Percentiles rank a stretch among this genome's conserved stretches.
phyloP scores from a whole-genome alignment of 1,284 basidiomycete genomes.

The Cryptococcus sp. region DNA sequence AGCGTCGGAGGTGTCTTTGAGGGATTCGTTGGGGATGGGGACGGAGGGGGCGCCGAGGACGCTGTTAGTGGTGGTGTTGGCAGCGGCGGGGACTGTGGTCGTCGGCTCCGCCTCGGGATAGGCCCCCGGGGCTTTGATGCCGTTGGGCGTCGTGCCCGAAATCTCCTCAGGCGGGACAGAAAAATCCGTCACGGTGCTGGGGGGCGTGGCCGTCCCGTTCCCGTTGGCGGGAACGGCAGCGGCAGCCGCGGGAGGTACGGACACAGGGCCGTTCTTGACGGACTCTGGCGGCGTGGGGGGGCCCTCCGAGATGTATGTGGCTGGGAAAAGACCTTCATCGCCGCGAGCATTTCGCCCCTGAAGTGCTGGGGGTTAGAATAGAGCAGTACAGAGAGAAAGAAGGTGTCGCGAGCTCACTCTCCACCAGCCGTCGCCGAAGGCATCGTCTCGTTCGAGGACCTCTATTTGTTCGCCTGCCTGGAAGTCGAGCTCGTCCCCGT shows the following conservation, averaged over 20 bases:
- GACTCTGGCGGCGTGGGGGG: conserved; percentile 41
- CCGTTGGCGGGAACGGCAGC: conserved; percentile 1
- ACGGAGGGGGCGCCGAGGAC: conserved; percentile 28
- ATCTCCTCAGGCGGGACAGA: neutral
- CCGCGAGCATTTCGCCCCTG: conserved; percentile 83
- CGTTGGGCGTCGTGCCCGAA: neutral
- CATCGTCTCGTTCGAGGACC: conserved; percentile 88
- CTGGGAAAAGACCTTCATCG: conserved; percentile 83
- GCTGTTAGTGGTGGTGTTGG: conserved; percentile 9
- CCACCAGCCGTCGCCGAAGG: conserved; percentile 98
- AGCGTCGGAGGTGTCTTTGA: conserved; percentile 13
- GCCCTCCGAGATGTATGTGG: conserved; percentile 72
- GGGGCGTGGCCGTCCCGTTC: conserved; percentile 5
- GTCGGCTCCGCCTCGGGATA: neutral
- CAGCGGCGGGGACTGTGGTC: conserved; percentile 14
- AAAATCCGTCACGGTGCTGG: neutral
- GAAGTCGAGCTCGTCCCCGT: conserved; percentile 90
- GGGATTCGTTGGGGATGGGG: conserved; percentile 23
- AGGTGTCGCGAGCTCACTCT: conserved; percentile 61
- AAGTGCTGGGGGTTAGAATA: neutral
- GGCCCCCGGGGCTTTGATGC: neutral
- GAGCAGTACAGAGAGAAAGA: neutral
- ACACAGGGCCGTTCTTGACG: neutral
- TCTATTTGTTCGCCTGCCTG: conserved; percentile 80
- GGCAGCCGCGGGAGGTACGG: neutral